Evolutionary conservation across 225 moss, liverwort and hornwort genomes (phyloP).

Genomic region (Antitrichia curtipendula): DNA sequence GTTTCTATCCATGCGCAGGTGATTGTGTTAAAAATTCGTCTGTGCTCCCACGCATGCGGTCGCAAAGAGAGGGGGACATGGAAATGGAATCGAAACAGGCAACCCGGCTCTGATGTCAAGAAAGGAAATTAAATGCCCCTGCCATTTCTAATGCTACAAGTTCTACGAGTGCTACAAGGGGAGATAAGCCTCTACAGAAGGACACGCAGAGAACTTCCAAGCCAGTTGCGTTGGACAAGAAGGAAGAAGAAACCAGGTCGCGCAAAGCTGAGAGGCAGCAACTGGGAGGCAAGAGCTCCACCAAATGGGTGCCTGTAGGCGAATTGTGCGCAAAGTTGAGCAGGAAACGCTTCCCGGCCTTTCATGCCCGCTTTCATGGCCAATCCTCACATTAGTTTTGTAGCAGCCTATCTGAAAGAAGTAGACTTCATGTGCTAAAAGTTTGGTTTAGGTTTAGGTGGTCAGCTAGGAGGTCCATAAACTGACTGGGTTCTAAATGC

Average conservation of each 20-base stretch:
- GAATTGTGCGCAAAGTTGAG: neutral
- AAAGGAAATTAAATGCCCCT: neutral
- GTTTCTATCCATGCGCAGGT: neutral
- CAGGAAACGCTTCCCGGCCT: neutral
- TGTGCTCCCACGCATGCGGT: neutral
- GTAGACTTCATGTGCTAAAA: neutral
- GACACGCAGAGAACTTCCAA: neutral
- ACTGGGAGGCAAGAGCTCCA: neutral
- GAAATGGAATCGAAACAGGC: neutral
- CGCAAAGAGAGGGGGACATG: neutral
- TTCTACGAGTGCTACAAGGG: neutral
- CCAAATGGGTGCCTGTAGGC: neutral
- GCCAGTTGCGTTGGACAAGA: neutral
- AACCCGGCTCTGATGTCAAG: neutral
- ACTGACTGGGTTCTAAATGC: rapidly evolving
- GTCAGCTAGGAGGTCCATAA: neutral
- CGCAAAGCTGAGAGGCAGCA: neutral
- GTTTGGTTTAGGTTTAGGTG: neutral
- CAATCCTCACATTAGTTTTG: neutral
- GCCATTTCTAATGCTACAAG: neutral
- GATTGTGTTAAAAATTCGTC: neutral
- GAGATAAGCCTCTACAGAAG: neutral
- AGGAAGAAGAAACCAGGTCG: neutral
- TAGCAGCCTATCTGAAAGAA: neutral
- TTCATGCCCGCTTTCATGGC: neutral